Evolutionary conservation across 2,329 filamentous ascomycete species (phyloP).

Genomic region (Calonectria montana): DNA sequence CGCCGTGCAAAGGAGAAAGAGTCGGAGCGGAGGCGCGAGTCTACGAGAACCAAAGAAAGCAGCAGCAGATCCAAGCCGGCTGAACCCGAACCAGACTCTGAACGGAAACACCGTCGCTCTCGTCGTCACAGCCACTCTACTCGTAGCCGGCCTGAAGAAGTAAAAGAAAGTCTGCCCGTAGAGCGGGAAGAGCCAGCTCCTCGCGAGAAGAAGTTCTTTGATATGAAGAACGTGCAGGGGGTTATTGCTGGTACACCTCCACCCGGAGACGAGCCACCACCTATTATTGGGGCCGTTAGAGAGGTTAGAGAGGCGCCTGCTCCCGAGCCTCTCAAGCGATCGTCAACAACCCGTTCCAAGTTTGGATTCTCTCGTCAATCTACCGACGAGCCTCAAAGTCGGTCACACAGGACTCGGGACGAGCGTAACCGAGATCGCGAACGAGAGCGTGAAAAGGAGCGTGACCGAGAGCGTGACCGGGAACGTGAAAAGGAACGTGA

Average conservation of each 20-base stretch:
- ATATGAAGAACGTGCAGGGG: conserved; percentile 53
- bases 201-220: conserved; percentile 56
- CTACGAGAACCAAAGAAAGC: conserved; percentile 22
- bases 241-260: conserved; percentile 42
- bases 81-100: conserved; percentile 21
- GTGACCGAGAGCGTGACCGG: not conserved
- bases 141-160: conserved; percentile 45
- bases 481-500: not conserved
- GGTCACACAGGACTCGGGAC: conserved; percentile 34
- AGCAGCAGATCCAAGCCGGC: conserved; percentile 43
- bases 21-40: conserved; percentile 35
- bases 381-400: conserved; percentile 35
- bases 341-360: conserved; percentile 30
- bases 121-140: conserved; percentile 55
- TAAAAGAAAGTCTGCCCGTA: conserved; percentile 42
- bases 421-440: conserved; percentile 25
- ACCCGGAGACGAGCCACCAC: conserved; percentile 35
- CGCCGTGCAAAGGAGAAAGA: conserved; percentile 41
- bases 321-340: conserved; percentile 47
- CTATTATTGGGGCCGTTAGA: conserved; percentile 31
- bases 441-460: not conserved
- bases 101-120: conserved; percentile 52
- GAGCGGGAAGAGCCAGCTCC: conserved; percentile 37
- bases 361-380: conserved; percentile 27
- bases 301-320: conserved; percentile 38